Conservation (phyloP, 306 rosid species). For the Dicorynia guianensis region DNA sequence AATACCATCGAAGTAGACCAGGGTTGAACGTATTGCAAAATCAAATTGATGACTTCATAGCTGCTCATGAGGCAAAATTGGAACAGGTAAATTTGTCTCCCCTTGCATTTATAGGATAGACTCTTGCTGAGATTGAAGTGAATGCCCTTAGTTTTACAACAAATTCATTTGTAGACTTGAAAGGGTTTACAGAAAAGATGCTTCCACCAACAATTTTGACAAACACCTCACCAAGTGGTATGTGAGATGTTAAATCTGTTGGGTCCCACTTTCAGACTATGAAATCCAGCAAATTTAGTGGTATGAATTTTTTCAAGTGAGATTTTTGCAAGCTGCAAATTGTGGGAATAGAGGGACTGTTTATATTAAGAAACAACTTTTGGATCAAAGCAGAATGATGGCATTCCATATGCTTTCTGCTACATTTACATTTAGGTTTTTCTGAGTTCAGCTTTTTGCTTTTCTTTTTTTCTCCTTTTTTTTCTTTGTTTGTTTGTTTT, state of each 20-base stretch:
- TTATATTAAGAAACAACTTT: neutral
- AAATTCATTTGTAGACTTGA: neutral
- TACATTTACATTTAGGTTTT: neutral
- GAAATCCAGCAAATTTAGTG: too few species aligned
- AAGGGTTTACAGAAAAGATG: neutral
- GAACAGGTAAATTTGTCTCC: constrained; percentile 62
- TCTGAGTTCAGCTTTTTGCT: neutral
- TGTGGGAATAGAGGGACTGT: too few species aligned
- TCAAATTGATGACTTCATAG: constrained; percentile 73
- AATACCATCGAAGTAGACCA: constrained; percentile 76
- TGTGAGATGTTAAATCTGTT: too few species aligned
- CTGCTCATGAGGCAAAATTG: constrained; percentile 66
- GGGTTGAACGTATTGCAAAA: constrained; percentile 69
- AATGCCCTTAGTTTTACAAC: neutral
- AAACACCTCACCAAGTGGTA: too few species aligned
- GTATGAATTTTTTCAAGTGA: too few species aligned
- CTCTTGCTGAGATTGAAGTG: neutral
- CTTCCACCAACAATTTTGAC: too few species aligned
- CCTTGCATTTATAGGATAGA: neutral
- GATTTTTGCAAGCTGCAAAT: too few species aligned
- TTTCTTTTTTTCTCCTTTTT: too few species aligned
- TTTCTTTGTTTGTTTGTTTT: too few species aligned
- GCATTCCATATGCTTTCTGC: constrained; percentile 4
- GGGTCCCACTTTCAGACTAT: too few species aligned
- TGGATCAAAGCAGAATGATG: constrained; percentile 3